Evolutionary conservation across 345 rosid genomes (phyloP).

Genomic region (sweet orange (Citrus sinensis)): DNA sequence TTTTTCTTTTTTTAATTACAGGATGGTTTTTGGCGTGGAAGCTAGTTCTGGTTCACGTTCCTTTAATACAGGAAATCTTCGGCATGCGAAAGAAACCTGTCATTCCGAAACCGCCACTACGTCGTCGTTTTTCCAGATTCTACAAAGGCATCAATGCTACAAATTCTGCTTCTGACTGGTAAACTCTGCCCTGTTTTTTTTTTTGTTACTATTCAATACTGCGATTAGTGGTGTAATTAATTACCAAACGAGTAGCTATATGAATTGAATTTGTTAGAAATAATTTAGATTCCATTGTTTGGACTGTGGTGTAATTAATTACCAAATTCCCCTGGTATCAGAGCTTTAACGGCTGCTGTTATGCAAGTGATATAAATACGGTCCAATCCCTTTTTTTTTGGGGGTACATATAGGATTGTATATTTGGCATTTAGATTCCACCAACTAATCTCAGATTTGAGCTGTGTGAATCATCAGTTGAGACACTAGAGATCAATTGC

Average conservation of each 20-base stretch:
- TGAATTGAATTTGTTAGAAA: neutral
- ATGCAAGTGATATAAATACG: neutral
- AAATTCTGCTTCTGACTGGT: conserved; percentile 28
- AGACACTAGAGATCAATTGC: neutral
- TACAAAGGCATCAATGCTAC: conserved; percentile 35
- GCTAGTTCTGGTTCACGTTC: conserved; percentile 79
- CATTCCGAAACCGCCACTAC: conserved; percentile 50
- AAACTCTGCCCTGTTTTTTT: neutral
- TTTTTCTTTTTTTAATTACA: neutral
- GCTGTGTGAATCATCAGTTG: neutral
- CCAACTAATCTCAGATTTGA: neutral
- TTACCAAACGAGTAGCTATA: neutral
- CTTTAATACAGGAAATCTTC: conserved; percentile 79
- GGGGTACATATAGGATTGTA: neutral
- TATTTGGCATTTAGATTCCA: neutral
- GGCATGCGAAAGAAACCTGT: conserved; percentile 57
- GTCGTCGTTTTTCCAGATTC: conserved; percentile 45
- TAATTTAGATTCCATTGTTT: neutral
- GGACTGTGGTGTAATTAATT: neutral
- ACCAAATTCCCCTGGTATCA: neutral
- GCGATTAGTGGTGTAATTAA: no score
- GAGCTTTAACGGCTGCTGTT: neutral
- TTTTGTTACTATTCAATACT: neutral
- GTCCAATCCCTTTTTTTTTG: neutral
- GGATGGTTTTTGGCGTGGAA: conserved; percentile 96